Evolutionary conservation across 2,329 filamentous ascomycete species (phyloP), one percentile per base, ranked within the genome.

Genomic region (Beauveria australis): DNA sequence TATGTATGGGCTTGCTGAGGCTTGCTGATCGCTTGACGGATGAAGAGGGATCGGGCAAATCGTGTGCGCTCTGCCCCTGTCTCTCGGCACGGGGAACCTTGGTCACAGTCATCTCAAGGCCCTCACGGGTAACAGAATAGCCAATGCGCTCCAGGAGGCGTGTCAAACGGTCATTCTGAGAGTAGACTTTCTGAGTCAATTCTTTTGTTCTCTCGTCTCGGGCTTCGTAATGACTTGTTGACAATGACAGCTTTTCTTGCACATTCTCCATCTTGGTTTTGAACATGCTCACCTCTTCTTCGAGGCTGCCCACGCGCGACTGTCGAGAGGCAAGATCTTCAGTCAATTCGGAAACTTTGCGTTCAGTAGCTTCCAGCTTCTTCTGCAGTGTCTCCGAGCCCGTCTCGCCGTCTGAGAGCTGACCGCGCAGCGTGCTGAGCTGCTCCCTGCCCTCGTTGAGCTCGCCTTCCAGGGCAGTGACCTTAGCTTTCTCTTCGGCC

Each of bases 101-200:
- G 69, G 91, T 89, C 53, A 97, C 86, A 1, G 82, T 75, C 82
- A 96, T 91, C 16, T 80, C 80, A 24, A 85, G 84, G 46, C 88
- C 86, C 64, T 91, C 86, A 40, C 91, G 86, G 2, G 85, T 85
- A 18, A 97, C 82, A 0, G 88, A 86, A 70, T 94, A 96, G 14
- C 93, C 93, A 5, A 97, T 80, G 33, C 91, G 85, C 70, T 97
- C 92, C 0, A 99, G 79, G 53, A 99, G 84, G 56, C 88, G 86
- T 62, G 84, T 83, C n/a, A 97, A 79, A 26, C 91, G 87, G 66
- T 95, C 89, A 64, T 94, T 92, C 63, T 96, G 90, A 1, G 85
- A 81, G 71, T 91, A 95, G 4, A 97, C 79, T 60, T 87, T 85
- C 68, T 92, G 89, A 1, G 92, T 95, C 14, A 97, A 78, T 64